Evolutionary conservation across 2,329 filamentous ascomycete species (phyloP).

Genomic region (Colletotrichum tanaceti): DNA sequence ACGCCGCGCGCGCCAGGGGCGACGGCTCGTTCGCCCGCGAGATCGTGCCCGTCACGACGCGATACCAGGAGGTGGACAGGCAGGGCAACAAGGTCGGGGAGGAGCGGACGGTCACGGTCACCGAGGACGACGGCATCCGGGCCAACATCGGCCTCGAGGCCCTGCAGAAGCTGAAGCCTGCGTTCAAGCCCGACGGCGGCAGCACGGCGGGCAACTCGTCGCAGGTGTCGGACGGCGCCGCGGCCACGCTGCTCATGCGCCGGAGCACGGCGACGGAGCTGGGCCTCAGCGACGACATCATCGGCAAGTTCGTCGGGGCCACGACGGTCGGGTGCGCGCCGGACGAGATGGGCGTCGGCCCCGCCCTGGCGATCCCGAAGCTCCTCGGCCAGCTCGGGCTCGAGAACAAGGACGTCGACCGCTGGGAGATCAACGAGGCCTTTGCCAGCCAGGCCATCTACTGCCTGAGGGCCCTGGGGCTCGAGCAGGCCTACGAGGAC

Average conservation of each 20-base stretch:
- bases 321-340: constrained; percentile 82
- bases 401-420: constrained; percentile 74
- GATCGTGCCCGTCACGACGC: constrained; percentile 82
- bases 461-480: constrained; percentile 76
- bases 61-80: constrained; percentile 73
- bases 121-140: constrained; percentile 85
- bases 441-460: constrained; percentile 76
- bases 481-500: constrained; percentile 71
- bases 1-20: constrained; percentile 77
- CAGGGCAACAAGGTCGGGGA: constrained; percentile 66
- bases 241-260: constrained; percentile 85
- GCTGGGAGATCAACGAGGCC: constrained; percentile 96
- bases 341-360: constrained; percentile 95
- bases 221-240: constrained; percentile 90
- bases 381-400: constrained; percentile 78
- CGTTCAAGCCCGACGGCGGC: constrained; percentile 79
- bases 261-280: constrained; percentile 81
- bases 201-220: constrained; percentile 88
- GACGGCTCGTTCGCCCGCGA: constrained; percentile 79
- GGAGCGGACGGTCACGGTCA: constrained; percentile 73
- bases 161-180: constrained; percentile 84
- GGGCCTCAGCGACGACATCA: constrained; percentile 75
- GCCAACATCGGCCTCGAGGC: constrained; percentile 74
- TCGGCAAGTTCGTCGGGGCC: constrained; percentile 85
- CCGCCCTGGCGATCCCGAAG: constrained; percentile 86